phyloP scores from a whole-genome alignment of 139 green algal species.

The Volvox africanus region DNA sequence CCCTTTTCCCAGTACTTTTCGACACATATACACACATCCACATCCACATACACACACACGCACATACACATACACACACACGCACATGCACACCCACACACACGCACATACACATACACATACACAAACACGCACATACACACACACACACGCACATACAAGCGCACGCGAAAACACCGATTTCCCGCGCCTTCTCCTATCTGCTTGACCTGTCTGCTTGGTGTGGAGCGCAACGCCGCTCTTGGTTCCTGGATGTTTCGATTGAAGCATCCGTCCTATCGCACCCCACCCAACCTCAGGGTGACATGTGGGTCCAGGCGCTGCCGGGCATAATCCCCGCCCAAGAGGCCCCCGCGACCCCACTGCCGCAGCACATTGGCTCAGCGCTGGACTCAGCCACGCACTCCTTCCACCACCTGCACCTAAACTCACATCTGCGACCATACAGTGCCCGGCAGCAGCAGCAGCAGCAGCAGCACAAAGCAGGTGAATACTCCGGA shows the following conservation, averaged over 20 bases:
- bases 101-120: no score
- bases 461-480: not conserved
- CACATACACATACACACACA: no score
- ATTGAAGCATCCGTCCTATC: not conserved
- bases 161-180: no score
- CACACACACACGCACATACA: no score
- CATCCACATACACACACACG: no score
- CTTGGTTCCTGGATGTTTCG: no score
- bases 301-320: constrained; percentile 42
- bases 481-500: no score
- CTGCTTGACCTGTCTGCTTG: no score
- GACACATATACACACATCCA: no score
- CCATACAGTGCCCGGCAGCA: not conserved
- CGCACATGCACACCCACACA: not conserved
- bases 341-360: not conserved
- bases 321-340: constrained; percentile 16
- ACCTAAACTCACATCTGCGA: constrained; percentile 36
- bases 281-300: not conserved
- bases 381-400: constrained; percentile 37
- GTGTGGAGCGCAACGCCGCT: no score
- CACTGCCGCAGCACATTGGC: constrained; percentile 13
- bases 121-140: not conserved
- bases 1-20: no score
- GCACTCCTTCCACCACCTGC: constrained; percentile 48
- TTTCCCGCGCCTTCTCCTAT: no score